Evolutionary conservation across 345 rosid genomes (phyloP).

Genomic region (Aquilaria malaccensis): DNA sequence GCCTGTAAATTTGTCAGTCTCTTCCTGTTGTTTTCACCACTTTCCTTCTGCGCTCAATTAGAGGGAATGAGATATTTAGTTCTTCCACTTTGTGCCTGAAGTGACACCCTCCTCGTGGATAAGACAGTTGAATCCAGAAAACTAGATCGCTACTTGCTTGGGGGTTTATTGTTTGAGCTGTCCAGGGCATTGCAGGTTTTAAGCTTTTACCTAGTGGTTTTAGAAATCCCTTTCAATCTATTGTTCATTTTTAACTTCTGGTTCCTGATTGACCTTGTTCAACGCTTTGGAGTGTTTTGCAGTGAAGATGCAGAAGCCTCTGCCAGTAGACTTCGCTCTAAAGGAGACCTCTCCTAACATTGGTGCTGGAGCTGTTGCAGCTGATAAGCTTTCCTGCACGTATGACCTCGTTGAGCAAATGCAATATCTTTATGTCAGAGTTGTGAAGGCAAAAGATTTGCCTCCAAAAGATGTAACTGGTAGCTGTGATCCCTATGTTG

Average conservation of each 20-base stretch:
- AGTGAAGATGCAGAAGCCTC: conserved; percentile 76
- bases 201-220: conserved; percentile 1
- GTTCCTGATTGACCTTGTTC: conserved; percentile 3
- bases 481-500: conserved; percentile 85
- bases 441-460: conserved; percentile 84
- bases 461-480: conserved; percentile 80
- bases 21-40: conserved; percentile 3
- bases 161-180: conserved; percentile 1
- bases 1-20: conserved; percentile 8
- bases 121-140: conserved; percentile 11
- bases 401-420: conserved; percentile 98
- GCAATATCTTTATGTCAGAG: conserved; percentile 91
- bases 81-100: conserved; percentile 9
- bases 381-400: conserved; percentile 78
- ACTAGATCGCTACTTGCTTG: conserved; percentile 1
- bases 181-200: not conserved
- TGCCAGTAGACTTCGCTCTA: conserved; percentile 61
- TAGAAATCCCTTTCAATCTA: not conserved
- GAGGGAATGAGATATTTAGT: not conserved
- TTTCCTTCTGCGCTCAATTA: conserved; percentile 9
- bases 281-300: conserved; percentile 5
- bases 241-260: conserved; percentile 6
- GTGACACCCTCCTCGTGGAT: not conserved
- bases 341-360: conserved; percentile 95
- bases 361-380: conserved; percentile 60